Evolutionary conservation across 2,329 filamentous ascomycete species (phyloP).

Genomic region (Aspergillaceae sp.): DNA sequence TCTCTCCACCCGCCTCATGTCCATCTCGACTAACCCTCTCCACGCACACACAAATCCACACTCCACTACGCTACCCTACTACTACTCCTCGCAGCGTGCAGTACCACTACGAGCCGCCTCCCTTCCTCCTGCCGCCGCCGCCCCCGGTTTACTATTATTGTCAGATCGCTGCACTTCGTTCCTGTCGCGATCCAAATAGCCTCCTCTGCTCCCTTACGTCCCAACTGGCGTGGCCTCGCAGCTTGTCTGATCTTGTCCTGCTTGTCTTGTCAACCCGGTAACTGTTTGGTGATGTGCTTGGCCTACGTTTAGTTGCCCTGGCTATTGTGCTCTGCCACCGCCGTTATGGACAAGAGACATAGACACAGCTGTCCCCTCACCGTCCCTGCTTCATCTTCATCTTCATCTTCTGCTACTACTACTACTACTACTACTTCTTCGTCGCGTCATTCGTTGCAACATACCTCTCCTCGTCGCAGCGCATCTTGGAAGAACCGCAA

Average conservation of each 20-base stretch:
- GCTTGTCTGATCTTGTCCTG: background rate
- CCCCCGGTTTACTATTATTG: too few relatives aligned
- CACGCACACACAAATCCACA: too few relatives aligned
- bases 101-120: too few relatives aligned
- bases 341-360: conserved; percentile 3
- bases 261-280: conserved; percentile 13
- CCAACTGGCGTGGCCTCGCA: background rate
- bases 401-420: too few relatives aligned
- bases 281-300: background rate
- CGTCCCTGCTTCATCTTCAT: conserved; percentile 12
- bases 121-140: too few relatives aligned
- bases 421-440: too few relatives aligned
- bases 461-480: conserved; percentile 8
- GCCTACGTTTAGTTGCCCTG: background rate
- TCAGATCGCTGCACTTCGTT: background rate
- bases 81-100: too few relatives aligned
- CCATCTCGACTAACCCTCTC: background rate
- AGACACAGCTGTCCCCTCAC: conserved; percentile 12
- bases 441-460: conserved; percentile 17
- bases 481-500: conserved; percentile 10
- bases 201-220: background rate
- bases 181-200: background rate
- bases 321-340: background rate
- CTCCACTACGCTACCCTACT: too few relatives aligned
- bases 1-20: background rate